A percentile compares a stretch with the other conserved stretches of the same genome.
phyloP scores from a whole-genome alignment of 192 early-diverging fungal genomes.

The Coemansia umbellata region DNA sequence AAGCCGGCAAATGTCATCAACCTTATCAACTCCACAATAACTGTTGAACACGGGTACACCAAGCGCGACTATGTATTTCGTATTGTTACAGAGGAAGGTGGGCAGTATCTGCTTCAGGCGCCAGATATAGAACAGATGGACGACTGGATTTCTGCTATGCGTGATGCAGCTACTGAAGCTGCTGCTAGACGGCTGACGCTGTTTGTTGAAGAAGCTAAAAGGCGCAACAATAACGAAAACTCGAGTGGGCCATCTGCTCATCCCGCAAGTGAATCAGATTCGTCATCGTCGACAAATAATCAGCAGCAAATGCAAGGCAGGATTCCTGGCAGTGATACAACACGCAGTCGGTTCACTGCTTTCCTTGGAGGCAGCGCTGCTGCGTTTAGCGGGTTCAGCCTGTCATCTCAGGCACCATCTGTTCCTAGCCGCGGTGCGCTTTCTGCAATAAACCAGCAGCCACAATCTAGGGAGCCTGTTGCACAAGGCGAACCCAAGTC shows the following conservation, averaged over 20 bases:
- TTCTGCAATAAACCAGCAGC: conserved; percentile 10
- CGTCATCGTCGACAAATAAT: not conserved
- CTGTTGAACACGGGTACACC: conserved; percentile 59
- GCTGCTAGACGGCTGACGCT: conserved; percentile 66
- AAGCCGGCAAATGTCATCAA: conserved; percentile 73
- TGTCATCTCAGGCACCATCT: conserved; percentile 23
- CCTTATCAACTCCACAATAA: conserved; percentile 70
- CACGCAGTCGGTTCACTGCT: conserved; percentile 45
- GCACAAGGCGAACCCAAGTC: conserved; percentile 47
- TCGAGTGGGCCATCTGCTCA: not conserved
- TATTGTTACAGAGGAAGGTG: conserved; percentile 75
- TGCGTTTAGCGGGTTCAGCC: conserved; percentile 28
- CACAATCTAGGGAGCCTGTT: conserved; percentile 4
- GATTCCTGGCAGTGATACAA: conserved; percentile 23
- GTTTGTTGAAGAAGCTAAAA: conserved; percentile 59
- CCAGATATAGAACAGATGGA: conserved; percentile 65
- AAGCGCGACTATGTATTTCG: conserved; percentile 75
- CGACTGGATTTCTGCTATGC: conserved; percentile 66
- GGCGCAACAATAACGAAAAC: conserved; percentile 24
- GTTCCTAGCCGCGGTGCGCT: conserved; percentile 28
- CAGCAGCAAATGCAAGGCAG: conserved; percentile 9
- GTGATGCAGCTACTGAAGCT: conserved; percentile 65
- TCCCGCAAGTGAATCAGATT: not conserved
- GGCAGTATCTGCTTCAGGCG: conserved; percentile 70
- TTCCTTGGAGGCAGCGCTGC: conserved; percentile 42